Conservation (phyloP, 208 protist species). For the Leishmania tarentolae region DNA sequence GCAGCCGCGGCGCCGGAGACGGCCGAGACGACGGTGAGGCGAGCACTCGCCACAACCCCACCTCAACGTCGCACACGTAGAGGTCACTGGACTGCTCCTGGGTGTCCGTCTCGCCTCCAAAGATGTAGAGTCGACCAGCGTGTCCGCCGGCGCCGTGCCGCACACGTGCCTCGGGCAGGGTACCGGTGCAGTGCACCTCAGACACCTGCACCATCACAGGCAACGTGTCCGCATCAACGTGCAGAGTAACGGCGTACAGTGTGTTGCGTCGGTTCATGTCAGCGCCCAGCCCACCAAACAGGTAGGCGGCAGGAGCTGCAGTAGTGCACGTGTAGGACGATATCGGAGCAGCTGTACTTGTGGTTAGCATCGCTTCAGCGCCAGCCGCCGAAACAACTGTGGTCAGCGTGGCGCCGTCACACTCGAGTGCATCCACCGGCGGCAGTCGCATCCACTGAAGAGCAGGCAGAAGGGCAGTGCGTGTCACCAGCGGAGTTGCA, state of each 20-base stretch:
- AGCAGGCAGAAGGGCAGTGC: conserved; percentile 22
- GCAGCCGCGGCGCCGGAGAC: conserved; percentile 48
- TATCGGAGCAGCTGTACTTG: neutral
- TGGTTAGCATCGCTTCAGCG: neutral
- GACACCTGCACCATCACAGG: conserved; percentile 11
- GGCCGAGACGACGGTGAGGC: conserved; percentile 22
- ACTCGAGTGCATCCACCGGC: conserved; percentile 37
- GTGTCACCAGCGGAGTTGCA: conserved; percentile 35
- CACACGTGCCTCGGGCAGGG: conserved; percentile 46
- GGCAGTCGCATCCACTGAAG: conserved; percentile 44
- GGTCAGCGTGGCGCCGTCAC: conserved; percentile 64
- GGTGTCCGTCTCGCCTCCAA: conserved; percentile 63
- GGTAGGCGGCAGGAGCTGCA: conserved; percentile 31
- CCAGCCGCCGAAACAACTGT: conserved; percentile 11
- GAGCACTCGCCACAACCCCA: conserved; percentile 40
- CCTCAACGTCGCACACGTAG: conserved; percentile 39
- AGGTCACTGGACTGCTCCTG: conserved; percentile 56
- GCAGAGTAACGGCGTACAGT: conserved; percentile 27
- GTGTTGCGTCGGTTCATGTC: conserved; percentile 45
- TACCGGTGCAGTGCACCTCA: conserved; percentile 37
- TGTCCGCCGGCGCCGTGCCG: conserved; percentile 45
- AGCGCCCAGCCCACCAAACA: conserved; percentile 78
- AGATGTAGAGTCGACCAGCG: conserved; percentile 51
- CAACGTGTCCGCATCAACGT: neutral
- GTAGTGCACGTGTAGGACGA: neutral